Conservation (phyloP, 306 rosid genomes). For the Casuarina glauca region DNA sequence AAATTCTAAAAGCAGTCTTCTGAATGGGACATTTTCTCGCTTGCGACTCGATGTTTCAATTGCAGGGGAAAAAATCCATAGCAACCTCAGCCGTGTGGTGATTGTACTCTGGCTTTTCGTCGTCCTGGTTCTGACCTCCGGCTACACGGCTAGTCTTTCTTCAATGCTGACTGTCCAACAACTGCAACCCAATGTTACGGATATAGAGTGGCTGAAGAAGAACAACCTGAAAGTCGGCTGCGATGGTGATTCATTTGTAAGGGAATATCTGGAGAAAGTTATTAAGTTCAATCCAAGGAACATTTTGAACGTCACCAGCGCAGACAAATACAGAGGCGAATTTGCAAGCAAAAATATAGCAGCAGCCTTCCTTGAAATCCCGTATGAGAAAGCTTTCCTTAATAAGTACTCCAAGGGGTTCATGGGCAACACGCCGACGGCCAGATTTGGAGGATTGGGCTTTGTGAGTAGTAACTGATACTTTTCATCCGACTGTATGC, state of each 20-base stretch:
- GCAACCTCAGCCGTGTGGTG: conserved; percentile 50
- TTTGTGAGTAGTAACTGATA: conserved; percentile 33
- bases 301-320: background rate
- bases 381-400: conserved; percentile 31
- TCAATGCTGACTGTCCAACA: conserved; percentile 63
- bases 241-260: conserved; percentile 33
- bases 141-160: conserved; percentile 76
- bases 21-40: too few species aligned
- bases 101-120: conserved; percentile 59
- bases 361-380: conserved; percentile 40
- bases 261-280: background rate
- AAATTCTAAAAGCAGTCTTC: too few species aligned
- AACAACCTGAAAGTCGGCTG: conserved; percentile 52
- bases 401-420: conserved; percentile 26
- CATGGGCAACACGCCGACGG: conserved; percentile 5
- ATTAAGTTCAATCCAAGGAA: background rate
- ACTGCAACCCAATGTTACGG: conserved; percentile 26
- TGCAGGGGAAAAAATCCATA: conserved; percentile 52
- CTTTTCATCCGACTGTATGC: too few species aligned
- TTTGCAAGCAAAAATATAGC: conserved; percentile 13
- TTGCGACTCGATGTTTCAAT: background rate
- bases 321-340: background rate
- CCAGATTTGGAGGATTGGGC: conserved; percentile 42
- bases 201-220: conserved; percentile 39
- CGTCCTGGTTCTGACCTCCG: conserved; percentile 52